Evolutionary conservation across 1,284 basidiomycete genomes (phyloP), one percentile per base, ranked within the genome.

Genomic region (Irpex sp.): DNA sequence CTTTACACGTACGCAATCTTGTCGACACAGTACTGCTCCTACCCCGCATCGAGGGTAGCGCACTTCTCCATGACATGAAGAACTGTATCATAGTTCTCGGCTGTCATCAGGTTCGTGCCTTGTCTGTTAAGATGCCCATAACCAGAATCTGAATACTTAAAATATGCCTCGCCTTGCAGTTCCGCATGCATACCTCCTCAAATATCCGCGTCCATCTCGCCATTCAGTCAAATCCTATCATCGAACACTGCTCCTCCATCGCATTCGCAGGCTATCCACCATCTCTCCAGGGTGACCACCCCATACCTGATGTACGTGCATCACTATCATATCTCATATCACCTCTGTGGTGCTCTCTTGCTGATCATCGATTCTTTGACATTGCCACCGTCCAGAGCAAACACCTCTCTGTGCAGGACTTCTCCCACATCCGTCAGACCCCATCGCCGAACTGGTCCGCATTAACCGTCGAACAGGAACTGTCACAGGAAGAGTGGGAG

Each of bases 111-210:
- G 92, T 91, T 68, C 50, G 76, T 67, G 46, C 26, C n/a, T 2
- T 33, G 19, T 55, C 36, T 57, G 4, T 26, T 26, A 26, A 26
- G 26, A 2, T 2, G 26, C 26, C 4, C 26, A 26, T 26, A 26
- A 26, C 26, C 2, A 26, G 26, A 26, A 3, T 26, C 26, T 26
- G 26, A 26, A 3, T 26, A 26, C 26, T 26, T 26, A 26, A 3
- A 26, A 2, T 26, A 26, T 26, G 26, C 26, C 26, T 26, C 46
- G 59, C 61, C 13, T 31, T 50, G 9, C 67, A 94, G 92, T 92
- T 93, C 70, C 86, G 92, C 19, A 92, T 94, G 83, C 93, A 94
- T 69, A 79, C 80, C 5, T 92, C 90, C 0, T 78, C 71, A 0
- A 65, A 78, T 7, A 81, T 86, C 0, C 83, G 85, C 53, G 82